These are phyloP conservation scores for Saccharomyces hybrid DNA, from an alignment of 1,139 yeast species.

Conservation along the genomic window DNA sequence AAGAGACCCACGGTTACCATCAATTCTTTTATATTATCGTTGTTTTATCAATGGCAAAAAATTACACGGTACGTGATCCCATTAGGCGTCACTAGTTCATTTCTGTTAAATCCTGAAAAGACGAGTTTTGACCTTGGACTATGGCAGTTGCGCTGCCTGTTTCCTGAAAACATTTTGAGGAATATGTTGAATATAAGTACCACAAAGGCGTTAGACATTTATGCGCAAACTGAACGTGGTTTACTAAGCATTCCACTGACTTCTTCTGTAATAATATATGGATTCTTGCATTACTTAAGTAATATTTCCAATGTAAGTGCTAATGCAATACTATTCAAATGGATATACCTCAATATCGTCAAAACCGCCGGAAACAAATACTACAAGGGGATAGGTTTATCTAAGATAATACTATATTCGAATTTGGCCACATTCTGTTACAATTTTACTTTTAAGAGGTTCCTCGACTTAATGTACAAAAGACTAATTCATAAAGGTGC, in stretches of 20 bases:
- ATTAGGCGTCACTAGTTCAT: slow-evolving; percentile 3
- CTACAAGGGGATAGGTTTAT: background rate
- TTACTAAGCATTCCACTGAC: slow-evolving; percentile 15
- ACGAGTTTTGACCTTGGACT: slow-evolving; percentile 12
- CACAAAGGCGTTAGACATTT: slow-evolving; percentile 18
- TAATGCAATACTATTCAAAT: background rate
- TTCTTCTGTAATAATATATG: slow-evolving; percentile 7
- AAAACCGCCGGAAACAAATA: background rate
- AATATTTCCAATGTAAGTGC: background rate
- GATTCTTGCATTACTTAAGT: slow-evolving; percentile 9
- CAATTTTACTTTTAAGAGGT: background rate
- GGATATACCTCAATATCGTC: background rate
- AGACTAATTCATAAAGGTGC: background rate
- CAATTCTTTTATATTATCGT: background rate
- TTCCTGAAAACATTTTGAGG: slow-evolving; percentile 31
- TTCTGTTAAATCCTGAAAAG: slow-evolving; percentile 10
- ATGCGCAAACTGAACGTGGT: slow-evolving; percentile 10
- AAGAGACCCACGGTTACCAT: background rate
- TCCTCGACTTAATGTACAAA: background rate
- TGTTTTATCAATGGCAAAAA: slow-evolving; percentile 4
- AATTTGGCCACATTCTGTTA: background rate
- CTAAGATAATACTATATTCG: background rate
- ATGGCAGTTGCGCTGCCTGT: slow-evolving; percentile 15
- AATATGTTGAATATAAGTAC: slow-evolving; percentile 33
- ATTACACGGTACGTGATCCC: slow-evolving; percentile 5